Percentiles rank a stretch among this genome's conserved stretches.
Conservation (phyloP, 257 asterid species). For the Scutellaria barbata region DNA sequence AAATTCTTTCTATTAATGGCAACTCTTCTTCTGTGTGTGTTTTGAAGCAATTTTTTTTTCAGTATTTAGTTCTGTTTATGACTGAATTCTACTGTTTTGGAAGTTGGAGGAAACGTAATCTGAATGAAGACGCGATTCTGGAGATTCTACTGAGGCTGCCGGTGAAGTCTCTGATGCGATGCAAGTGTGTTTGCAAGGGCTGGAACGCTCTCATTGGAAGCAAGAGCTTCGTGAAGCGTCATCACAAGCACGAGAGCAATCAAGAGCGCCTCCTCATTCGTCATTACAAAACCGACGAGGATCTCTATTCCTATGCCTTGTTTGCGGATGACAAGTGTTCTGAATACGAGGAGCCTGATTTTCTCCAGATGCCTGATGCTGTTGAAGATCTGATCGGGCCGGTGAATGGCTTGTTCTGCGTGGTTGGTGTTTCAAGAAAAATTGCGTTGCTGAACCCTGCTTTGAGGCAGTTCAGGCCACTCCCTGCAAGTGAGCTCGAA, state of each 20-base stretch:
- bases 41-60: no score
- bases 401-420: slow-evolving; percentile 47
- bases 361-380: slow-evolving; percentile 39
- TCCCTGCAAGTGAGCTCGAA: slow-evolving; percentile 19
- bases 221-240: slow-evolving; percentile 39
- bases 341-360: slow-evolving; percentile 39
- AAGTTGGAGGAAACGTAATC: slow-evolving; percentile 21
- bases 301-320: slow-evolving; percentile 39
- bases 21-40: no score
- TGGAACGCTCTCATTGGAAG: slow-evolving; percentile 48
- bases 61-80: no score
- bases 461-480: slow-evolving; percentile 48
- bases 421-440: slow-evolving; percentile 23
- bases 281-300: slow-evolving; percentile 31
- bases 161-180: slow-evolving; percentile 45
- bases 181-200: slow-evolving; percentile 51
- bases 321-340: slow-evolving; percentile 30
- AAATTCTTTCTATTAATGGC: no score
- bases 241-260: slow-evolving; percentile 34
- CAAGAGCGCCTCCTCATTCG: slow-evolving; percentile 45
- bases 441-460: slow-evolving; percentile 52
- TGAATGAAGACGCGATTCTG: slow-evolving; percentile 43
- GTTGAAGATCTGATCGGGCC: slow-evolving; percentile 48
- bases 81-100: not conserved
- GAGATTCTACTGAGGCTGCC: slow-evolving; percentile 47